These are phyloP conservation scores for Glaciozyma martinii DNA, from an alignment of 768 basidiomycete species.

Conservation along the genomic window DNA sequence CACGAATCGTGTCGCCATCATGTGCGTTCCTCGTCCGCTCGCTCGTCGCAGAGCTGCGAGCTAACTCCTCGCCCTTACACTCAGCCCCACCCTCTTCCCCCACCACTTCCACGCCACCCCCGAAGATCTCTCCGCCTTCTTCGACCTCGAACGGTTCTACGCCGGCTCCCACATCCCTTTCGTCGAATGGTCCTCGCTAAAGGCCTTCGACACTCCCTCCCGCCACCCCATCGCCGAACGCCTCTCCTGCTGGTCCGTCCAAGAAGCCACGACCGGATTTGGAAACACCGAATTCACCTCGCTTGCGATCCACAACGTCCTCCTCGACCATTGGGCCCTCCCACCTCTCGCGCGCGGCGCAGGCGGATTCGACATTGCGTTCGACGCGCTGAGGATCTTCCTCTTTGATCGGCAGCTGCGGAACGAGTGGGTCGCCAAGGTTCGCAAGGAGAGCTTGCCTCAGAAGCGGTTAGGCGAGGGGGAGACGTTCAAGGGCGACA, in stretches of 20 bases:
- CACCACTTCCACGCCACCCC: constrained; percentile 24
- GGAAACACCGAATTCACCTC: constrained; percentile 15
- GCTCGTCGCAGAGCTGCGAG: neutral
- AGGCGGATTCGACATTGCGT: constrained; percentile 22
- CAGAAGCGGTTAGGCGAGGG: constrained; percentile 3
- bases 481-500: neutral
- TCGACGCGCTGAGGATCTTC: constrained; percentile 23
- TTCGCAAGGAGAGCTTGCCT: constrained; percentile 14
- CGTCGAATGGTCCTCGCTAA: constrained; percentile 15
- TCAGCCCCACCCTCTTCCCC: constrained; percentile 26
- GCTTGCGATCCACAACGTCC: constrained; percentile 24
- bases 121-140: constrained; percentile 14
- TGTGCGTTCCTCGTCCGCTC: constrained; percentile 5
- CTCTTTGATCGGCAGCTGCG: constrained; percentile 6
- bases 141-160: constrained; percentile 28
- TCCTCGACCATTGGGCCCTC: constrained; percentile 25
- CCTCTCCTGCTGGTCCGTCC: constrained; percentile 29
- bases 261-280: constrained; percentile 13
- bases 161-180: constrained; percentile 16
- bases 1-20: constrained; percentile 27
- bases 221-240: constrained; percentile 8
- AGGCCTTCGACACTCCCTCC: neutral
- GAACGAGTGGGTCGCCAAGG: constrained; percentile 8
- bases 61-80: neutral
- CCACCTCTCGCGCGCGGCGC: constrained; percentile 15